Percentiles rank a stretch among this genome's conserved stretches.
These are phyloP conservation scores for Phalaenopsis aphrodite DNA, from an alignment of 106 monocot genomes.

Conservation along the genomic window DNA sequence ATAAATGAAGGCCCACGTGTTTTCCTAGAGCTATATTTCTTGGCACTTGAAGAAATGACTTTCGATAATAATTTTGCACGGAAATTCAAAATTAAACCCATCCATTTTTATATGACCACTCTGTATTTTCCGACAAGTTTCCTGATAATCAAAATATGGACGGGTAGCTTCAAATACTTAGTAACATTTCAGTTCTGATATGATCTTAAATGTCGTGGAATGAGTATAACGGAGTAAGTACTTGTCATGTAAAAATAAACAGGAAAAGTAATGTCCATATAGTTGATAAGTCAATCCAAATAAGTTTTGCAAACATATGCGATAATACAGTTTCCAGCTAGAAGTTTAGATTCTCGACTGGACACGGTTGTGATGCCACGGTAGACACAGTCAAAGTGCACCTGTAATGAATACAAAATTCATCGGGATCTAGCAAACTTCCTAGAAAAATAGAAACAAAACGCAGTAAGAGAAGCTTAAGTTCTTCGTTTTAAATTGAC, in stretches of 20 bases:
- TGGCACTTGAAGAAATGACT: too few species aligned
- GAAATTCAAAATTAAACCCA: too few species aligned
- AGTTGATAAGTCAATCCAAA: background rate
- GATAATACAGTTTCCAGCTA: constrained; percentile 84
- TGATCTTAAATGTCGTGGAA: background rate
- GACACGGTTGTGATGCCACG: constrained; percentile 79
- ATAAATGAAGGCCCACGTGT: too few species aligned
- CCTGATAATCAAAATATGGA: background rate
- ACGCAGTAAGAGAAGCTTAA: background rate
- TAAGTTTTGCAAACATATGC: constrained; percentile 51
- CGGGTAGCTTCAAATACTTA: background rate
- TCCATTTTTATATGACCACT: too few species aligned
- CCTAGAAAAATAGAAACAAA: background rate
- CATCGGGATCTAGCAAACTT: background rate
- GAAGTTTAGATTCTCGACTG: constrained; percentile 88
- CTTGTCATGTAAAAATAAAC: too few species aligned
- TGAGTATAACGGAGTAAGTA: too few species aligned
- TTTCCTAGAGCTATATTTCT: too few species aligned
- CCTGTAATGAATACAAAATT: constrained; percentile 32
- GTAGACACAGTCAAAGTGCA: constrained; percentile 91
- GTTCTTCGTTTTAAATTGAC: constrained; percentile 23
- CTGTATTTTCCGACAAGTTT: background rate
- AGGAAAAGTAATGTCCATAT: background rate
- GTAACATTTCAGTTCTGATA: background rate
- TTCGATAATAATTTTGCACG: too few species aligned